Conservation (phyloP, 352 stramenopile species). For the Hyaloperonospora arabidopsidis region DNA sequence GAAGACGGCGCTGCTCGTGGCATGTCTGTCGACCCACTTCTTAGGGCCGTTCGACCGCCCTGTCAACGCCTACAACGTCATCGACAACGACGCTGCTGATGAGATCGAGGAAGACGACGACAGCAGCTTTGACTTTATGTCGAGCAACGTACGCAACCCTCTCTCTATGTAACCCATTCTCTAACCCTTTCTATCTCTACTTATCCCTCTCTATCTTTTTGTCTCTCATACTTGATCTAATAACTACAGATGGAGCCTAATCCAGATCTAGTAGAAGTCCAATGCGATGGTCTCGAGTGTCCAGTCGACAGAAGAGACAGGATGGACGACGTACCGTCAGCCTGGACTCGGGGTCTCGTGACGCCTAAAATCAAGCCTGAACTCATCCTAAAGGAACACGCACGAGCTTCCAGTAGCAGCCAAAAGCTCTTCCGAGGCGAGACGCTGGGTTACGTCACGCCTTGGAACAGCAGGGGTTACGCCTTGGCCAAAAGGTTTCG, state of each 20-base stretch:
- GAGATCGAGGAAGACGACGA: slow-evolving; percentile 28
- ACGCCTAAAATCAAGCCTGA: slow-evolving; percentile 37
- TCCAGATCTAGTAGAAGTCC: slow-evolving; percentile 24
- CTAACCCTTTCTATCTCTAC: neutral
- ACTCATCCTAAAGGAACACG: slow-evolving; percentile 41
- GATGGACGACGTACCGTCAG: slow-evolving; percentile 22
- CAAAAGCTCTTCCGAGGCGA: slow-evolving; percentile 45
- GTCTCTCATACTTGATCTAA: neutral
- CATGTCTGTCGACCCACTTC: slow-evolving; percentile 7
- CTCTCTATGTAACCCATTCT: too few relatives aligned
- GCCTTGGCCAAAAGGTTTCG: slow-evolving; percentile 59
- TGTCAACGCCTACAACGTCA: slow-evolving; percentile 12
- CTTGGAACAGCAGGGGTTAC: slow-evolving; percentile 77
- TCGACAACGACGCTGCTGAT: slow-evolving; percentile 20
- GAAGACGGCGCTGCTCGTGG: slow-evolving; percentile 17
- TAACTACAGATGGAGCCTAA: slow-evolving; percentile 13
- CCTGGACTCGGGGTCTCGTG: slow-evolving; percentile 43
- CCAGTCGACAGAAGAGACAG: slow-evolving; percentile 6
- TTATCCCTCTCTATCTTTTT: slow-evolving; percentile 2
- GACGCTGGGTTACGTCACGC: slow-evolving; percentile 69
- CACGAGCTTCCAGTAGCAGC: slow-evolving; percentile 13
- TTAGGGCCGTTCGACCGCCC: neutral
- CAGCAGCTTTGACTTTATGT: slow-evolving; percentile 31
- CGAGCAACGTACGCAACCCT: slow-evolving; percentile 17
- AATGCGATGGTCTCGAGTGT: slow-evolving; percentile 35